Conservation (phyloP, 1,284 basidiomycete species). For the Malassezia japonica region DNA sequence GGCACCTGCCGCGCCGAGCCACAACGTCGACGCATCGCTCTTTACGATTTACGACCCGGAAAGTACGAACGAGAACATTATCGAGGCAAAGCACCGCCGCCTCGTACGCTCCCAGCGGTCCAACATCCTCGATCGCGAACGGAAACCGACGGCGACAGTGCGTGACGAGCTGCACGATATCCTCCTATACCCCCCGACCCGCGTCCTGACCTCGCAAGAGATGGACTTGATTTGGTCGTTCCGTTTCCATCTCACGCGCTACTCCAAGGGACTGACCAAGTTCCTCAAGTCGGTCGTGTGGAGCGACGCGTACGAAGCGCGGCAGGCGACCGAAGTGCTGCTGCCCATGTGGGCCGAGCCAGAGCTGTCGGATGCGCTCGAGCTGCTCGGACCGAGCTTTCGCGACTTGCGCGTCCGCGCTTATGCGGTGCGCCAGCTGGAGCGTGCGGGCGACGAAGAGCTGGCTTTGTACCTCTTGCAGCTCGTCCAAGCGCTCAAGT, state of each 20-base stretch:
- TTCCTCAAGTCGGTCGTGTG: constrained; percentile 97
- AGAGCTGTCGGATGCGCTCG: constrained; percentile 89
- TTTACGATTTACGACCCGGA: constrained; percentile 93
- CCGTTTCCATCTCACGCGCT: constrained; percentile 84
- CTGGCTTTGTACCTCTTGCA: constrained; percentile 85
- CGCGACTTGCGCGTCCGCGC: constrained; percentile 81
- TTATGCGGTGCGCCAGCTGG: constrained; percentile 84
- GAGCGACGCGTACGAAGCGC: constrained; percentile 88
- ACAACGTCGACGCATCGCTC: constrained; percentile 47
- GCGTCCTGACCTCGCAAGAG: constrained; percentile 75
- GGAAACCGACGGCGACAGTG: constrained; percentile 88
- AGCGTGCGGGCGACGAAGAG: constrained; percentile 91
- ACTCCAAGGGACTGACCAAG: constrained; percentile 82
- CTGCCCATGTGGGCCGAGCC: constrained; percentile 95
- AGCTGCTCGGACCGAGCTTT: constrained; percentile 77
- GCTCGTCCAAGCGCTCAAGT: constrained; percentile 88
- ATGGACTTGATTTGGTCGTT: constrained; percentile 98
- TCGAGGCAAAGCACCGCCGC: constrained; percentile 91
- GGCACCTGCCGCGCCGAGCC: background rate
- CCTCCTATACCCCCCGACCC: constrained; percentile 80
- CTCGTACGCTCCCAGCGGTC: constrained; percentile 88
- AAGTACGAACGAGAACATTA: constrained; percentile 77
- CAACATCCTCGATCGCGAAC: constrained; percentile 83
- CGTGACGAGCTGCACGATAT: constrained; percentile 84
- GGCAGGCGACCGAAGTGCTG: constrained; percentile 91